These are phyloP conservation scores for Linanthus parryae DNA, from an alignment of 148 eudicot species.

Conservation along the genomic window DNA sequence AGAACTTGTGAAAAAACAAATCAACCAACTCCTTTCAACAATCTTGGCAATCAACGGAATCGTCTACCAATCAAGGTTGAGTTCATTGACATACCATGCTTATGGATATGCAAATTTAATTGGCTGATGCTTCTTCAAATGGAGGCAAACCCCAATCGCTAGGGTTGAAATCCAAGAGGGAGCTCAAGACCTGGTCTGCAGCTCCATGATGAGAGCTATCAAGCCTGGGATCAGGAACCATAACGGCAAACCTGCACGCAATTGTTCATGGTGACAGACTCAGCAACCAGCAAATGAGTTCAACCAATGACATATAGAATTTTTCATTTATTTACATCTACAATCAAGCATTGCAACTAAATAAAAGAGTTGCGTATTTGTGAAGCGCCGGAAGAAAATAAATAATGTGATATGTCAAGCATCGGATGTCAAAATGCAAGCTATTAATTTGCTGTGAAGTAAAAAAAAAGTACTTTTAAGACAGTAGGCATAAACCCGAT, in stretches of 20 bases:
- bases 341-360: too few relatives aligned
- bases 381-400: too few relatives aligned
- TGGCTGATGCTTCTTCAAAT: conserved; percentile 34
- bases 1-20: too few relatives aligned
- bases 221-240: conserved; percentile 91
- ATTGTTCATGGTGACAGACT: not conserved
- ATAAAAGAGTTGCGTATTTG: too few relatives aligned
- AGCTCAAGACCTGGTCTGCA: conserved; percentile 69
- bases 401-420: too few relatives aligned
- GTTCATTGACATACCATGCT: not conserved
- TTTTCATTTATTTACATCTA: too few relatives aligned
- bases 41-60: not conserved
- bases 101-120: conserved; percentile 11
- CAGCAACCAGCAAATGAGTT: not conserved
- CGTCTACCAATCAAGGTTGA: not conserved
- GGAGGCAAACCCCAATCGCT: conserved; percentile 80
- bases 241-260: conserved; percentile 71
- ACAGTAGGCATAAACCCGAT: too few relatives aligned
- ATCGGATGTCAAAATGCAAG: too few relatives aligned
- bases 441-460: too few relatives aligned
- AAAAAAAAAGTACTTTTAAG: too few relatives aligned
- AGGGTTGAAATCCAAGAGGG: conserved; percentile 75
- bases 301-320: not conserved
- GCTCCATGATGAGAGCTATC: conserved; percentile 52
- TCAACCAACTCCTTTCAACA: too few relatives aligned